A percentile compares a stretch with the other conserved stretches of the same genome.
Evolutionary conservation across 768 basidiomycete species (phyloP).

Genomic region (Myochromella boudieri): DNA sequence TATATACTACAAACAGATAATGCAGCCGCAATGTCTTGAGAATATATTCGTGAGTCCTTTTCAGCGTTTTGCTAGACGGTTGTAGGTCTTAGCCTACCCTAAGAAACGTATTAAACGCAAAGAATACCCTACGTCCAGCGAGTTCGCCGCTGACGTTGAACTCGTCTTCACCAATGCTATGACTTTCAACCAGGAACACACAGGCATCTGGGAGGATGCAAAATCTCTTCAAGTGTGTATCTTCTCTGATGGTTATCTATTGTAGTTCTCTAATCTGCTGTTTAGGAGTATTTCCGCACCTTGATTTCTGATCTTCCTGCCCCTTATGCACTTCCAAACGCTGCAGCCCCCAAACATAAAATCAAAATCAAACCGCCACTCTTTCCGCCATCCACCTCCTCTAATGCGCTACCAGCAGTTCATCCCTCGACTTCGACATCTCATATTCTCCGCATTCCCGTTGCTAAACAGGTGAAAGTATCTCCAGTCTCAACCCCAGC

Average conservation of each 20-base stretch:
- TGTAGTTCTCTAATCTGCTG: constrained; percentile 9
- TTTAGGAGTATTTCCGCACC: constrained; percentile 69
- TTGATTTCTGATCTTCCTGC: constrained; percentile 78
- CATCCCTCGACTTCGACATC: constrained; percentile 20
- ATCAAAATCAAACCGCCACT: constrained; percentile 69
- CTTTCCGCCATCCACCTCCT: constrained; percentile 28
- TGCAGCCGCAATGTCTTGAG: constrained; percentile 76
- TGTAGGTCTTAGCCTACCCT: constrained; percentile 7
- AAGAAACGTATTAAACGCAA: constrained; percentile 83
- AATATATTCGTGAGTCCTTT: constrained; percentile 65
- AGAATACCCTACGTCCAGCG: constrained; percentile 63
- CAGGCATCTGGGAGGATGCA: constrained; percentile 81
- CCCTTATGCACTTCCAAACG: constrained; percentile 63
- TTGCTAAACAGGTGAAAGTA: constrained; percentile 15
- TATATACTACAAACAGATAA: constrained; percentile 76
- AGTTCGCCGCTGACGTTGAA: constrained; percentile 86
- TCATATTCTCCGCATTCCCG: constrained; percentile 39
- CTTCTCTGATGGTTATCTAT: constrained; percentile 6
- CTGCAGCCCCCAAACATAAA: constrained; percentile 55
- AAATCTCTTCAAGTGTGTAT: constrained; percentile 56
- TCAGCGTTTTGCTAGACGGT: neutral
- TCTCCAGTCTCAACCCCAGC: constrained; percentile 20
- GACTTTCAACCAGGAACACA: constrained; percentile 85
- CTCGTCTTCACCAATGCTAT: constrained; percentile 89
- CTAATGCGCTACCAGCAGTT: constrained; percentile 15